Base-by-base conservation (phyloP, 2,329 filamentous ascomycete genomes). In the Purpureocillium takamizusanense region DNA sequence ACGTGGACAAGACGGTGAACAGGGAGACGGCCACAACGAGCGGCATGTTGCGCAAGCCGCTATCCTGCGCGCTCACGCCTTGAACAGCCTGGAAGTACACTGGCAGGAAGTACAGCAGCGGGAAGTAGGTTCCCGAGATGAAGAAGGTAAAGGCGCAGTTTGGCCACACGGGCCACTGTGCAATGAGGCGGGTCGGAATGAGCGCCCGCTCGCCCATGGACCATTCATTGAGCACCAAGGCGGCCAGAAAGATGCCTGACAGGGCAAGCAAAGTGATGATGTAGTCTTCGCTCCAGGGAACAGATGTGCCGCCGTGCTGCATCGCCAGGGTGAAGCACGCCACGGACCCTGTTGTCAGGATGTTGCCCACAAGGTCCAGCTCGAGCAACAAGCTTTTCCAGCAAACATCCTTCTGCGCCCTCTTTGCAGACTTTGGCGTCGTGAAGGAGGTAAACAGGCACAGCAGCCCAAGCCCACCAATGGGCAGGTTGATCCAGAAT, bases 281-380 rank as follows among this genome's bases (percentile, higher is more conserved):
- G 8, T 47, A 50, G 9, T 51, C 42, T 13, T 48, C 50, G 18
- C 49, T 48, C 65, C 66, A 69, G 1, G 53, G n/a, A 28, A 59
- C 55, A n/a, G 51, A 47, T 11, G 49, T 55, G 7, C 61, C 62
- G 21, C 61, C 62, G 57, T 60, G 70, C 43, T 70, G 61, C 7
- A 74, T 50, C 5, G 66, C 69, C 11, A 72, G 50, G 2, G 72
- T 47, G 7, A 72, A 58, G 47, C 64, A 67, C 21, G 67, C 50
- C 12, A 66, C 60, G 2, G 61, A 48, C 3, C 43, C 46, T 16
- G 51, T 46, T 34, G 59, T 50, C 17, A 51, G 36, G 11, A 45
- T 31, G 35, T 31, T 31, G 3, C 29, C 29, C 29, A 14, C 11
- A 2, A 31, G 6, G 29, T 31, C 29, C 29, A 31, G 13, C 7